Percentiles rank a stretch among this genome's conserved stretches.
Evolutionary conservation across 2,329 filamentous ascomycete genomes (phyloP).

Genomic region (Lecanicillium sp.): DNA sequence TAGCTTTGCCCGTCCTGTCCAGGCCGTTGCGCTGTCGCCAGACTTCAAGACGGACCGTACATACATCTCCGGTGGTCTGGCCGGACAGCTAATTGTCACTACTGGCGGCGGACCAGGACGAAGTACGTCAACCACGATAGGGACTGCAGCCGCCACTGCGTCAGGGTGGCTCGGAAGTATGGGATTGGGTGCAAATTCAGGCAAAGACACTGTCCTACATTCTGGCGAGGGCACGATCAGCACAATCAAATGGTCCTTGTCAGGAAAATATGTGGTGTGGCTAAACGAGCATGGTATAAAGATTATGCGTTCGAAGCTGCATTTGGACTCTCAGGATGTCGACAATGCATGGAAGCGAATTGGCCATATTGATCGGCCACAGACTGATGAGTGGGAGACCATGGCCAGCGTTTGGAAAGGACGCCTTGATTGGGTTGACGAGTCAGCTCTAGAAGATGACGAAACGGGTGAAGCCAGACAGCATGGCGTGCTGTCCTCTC

Average conservation of each 20-base stretch:
- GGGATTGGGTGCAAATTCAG: conserved; percentile 67
- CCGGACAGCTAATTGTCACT: conserved; percentile 81
- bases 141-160: conserved; percentile 72
- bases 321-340: conserved; percentile 65
- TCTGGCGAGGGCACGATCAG: conserved; percentile 87
- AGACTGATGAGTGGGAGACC: conserved; percentile 82
- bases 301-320: conserved; percentile 85
- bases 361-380: conserved; percentile 82
- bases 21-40: conserved; percentile 87
- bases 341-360: conserved; percentile 93
- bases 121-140: conserved; percentile 80
- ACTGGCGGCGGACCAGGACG: conserved; percentile 70
- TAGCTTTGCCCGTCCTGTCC: conserved; percentile 88
- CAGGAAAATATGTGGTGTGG: conserved; percentile 89
- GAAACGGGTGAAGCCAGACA: conserved; percentile 40
- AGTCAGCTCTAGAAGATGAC: conserved; percentile 66
- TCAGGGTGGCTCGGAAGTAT: conserved; percentile 88
- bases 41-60: conserved; percentile 85
- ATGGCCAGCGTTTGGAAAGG: conserved; percentile 97
- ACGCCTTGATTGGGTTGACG: conserved; percentile 86
- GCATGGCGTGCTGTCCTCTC: conserved; percentile 28
- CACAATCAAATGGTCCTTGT: conserved; percentile 89
- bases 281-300: conserved; percentile 96
- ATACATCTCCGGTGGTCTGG: conserved; percentile 84
- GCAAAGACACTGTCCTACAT: conserved; percentile 80